Base-by-base conservation (phyloP, 306 rosid genomes). In the Echinosophora koreensis region DNA sequence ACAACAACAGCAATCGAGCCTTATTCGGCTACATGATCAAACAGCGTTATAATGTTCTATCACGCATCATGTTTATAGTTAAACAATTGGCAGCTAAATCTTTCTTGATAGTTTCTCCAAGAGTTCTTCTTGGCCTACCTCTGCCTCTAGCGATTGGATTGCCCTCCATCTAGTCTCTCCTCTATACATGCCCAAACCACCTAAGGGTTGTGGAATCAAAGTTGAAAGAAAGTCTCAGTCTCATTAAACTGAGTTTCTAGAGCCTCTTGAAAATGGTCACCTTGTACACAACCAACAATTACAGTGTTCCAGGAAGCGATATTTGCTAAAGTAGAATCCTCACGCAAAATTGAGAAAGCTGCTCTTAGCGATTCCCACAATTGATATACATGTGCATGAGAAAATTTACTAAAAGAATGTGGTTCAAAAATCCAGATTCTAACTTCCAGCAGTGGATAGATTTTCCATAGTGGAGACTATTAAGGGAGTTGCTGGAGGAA, bases 381-480 rank as follows among this genome's bases (percentile, higher is more conserved):
- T 77, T 84, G 59, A 86, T 76, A 74, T 88, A 85, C 89, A 77
- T 79, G 68, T 86, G 84, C 81, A 86, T 84, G 82, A 88, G 87
- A 60, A n/a, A 58, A 80, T 86, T 88, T 59, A 86, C 70, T 65
- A 73, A 61, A 57, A 86, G 76, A 81, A 81, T 60, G 32, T 84
- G 72, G 63, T 76, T 79, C 44, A 85, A 42, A 81, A 88, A 60
- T 38, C 92, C 92, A 44, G 81, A 77, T 81, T 88, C 86, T 70
- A 86, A 69, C 77, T 86, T 86, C 89, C 89, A 86, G 86, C 84
- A 79, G 81, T 88, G 92, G 79, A 88, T 58, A 11, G 88, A 86
- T 77, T 82, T 86, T 58, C 92, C 92, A 54, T 86, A 83, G 46
- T 32, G 42, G 63, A 84, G 80, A 86, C 51, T 69, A 34, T 65